A percentile compares a stretch with the other conserved stretches of the same genome.
Evolutionary conservation across 2,329 filamentous ascomycete species (phyloP).

Genomic region (Lachnellula occidentalis): DNA sequence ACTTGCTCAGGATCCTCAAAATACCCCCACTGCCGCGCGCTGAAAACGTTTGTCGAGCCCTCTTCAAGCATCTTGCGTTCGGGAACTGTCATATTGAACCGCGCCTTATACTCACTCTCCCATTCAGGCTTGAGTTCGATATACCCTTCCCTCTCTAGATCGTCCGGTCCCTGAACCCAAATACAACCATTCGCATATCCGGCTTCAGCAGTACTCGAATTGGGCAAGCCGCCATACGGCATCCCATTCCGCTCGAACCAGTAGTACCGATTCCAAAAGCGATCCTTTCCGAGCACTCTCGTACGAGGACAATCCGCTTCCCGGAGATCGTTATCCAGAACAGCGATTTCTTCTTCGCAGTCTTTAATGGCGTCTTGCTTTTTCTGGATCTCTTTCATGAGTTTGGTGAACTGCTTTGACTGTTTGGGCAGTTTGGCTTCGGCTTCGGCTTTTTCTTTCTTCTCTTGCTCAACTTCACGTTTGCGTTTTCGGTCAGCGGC

Average conservation of each 20-base stretch:
- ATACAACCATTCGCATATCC: constrained; percentile 91
- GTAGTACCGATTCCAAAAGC: constrained; percentile 98
- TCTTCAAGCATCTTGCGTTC: constrained; percentile 85
- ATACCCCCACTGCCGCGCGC: constrained; percentile 83
- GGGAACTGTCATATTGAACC: constrained; percentile 75
- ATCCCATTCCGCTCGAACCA: constrained; percentile 99
- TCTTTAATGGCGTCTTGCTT: constrained; percentile 74
- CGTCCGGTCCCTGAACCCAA: constrained; percentile 94
- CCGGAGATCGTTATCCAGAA: constrained; percentile 84
- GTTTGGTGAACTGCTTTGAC: constrained; percentile 81
- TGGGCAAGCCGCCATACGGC: constrained; percentile 84
- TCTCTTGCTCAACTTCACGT: constrained; percentile 66
- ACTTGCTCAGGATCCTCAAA: constrained; percentile 76
- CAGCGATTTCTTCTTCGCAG: constrained; percentile 78
- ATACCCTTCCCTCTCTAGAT: constrained; percentile 79
- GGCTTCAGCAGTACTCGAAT: constrained; percentile 80
- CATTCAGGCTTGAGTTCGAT: constrained; percentile 70
- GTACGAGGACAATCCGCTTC: constrained; percentile 92
- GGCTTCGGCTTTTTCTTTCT: constrained; percentile 53
- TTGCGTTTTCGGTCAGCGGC: constrained; percentile 70
- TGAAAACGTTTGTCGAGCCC: constrained; percentile 70
- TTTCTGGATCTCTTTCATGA: constrained; percentile 84
- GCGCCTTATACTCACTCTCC: constrained; percentile 68
- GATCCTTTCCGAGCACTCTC: constrained; percentile 82
- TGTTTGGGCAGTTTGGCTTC: constrained; percentile 64